Base-by-base conservation (phyloP, 192 early-diverging fungal species). In the Blastocladiella britannica region DNA sequence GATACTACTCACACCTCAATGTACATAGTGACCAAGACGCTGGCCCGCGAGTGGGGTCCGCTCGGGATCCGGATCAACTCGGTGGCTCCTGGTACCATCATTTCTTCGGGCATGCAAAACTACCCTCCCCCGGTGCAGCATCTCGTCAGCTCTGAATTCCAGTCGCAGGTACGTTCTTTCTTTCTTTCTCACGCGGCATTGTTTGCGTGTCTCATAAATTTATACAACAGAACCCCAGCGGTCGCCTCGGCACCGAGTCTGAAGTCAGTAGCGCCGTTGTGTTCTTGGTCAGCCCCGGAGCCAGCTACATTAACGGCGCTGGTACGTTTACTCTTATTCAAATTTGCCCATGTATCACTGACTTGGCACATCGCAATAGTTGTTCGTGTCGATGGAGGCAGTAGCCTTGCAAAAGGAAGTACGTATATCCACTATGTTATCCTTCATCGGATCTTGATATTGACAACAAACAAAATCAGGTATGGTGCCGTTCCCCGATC, bases 51-150 rank as follows among this genome's bases (percentile, higher is more conserved):
- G 56, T 76, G 74, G 74, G 69, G 68, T 20, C 60, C 62, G 4
- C 66, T 60, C 25, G 70, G 70, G 3, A 71, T 76, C 29, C 71
- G 74, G 22, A 57, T 76, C 61, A 76, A 76, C 63, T 73, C 65
- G 52, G 74, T 76, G 26, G 74, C 72, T 24, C 74, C 74, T 15
- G 74, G 74, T 22, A 69, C 69, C 12, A 69, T 76, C 57, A 63
- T 76, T 28, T 71, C 72, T 52, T 68, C 65, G 18, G 74, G 74
- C 26, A 70, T 73, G 61, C 62, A 62, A 51, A 72, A 71, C 57
- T 76, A 76, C 47, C 67, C 74, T 6, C 59, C 63, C 2, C 59
- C 61, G n/a, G 64, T 76, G 15, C 63, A 67, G 31, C 60, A 70
- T 7, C 58, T 62, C 60, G 51, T 72, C 54, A 52, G 58, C 23